Evolutionary conservation across 495 filamentous ascomycete species (phyloP).

Genomic region (Beverwykella pulmonaria): DNA sequence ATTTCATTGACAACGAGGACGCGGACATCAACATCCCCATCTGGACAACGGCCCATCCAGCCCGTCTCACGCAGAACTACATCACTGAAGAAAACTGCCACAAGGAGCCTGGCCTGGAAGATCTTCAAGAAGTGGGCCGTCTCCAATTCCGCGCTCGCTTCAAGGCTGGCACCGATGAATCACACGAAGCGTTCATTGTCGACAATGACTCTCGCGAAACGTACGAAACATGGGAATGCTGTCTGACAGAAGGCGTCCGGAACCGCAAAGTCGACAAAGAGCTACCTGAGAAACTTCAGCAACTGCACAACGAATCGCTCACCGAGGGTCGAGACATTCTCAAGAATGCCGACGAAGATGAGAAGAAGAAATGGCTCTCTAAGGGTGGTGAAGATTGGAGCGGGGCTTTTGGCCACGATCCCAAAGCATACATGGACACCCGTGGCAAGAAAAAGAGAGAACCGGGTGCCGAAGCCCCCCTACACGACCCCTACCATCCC

Average conservation of each 20-base stretch:
- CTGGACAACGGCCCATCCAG: constrained; percentile 73
- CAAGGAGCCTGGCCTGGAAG: constrained; percentile 64
- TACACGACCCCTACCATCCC: constrained; percentile 60
- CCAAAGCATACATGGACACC: constrained; percentile 57
- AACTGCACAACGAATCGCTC: constrained; percentile 78
- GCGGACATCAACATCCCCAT: constrained; percentile 80
- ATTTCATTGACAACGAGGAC: constrained; percentile 76
- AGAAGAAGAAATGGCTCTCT: constrained; percentile 75
- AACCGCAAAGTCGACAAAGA: constrained; percentile 65
- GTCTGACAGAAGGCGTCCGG: constrained; percentile 80
- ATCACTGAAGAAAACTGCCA: constrained; percentile 72
- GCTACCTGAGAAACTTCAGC: constrained; percentile 64
- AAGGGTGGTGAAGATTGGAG: constrained; percentile 85
- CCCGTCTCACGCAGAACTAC: constrained; percentile 85
- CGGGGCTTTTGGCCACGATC: constrained; percentile 77
- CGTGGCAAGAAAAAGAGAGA: constrained; percentile 57
- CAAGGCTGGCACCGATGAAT: constrained; percentile 86
- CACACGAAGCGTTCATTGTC: constrained; percentile 78
- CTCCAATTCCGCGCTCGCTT: constrained; percentile 77
- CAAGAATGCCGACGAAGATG: constrained; percentile 64
- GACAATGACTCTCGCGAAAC: constrained; percentile 91
- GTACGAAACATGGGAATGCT: constrained; percentile 92
- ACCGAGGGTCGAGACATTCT: constrained; percentile 78
- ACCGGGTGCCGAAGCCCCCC: constrained; percentile 58
- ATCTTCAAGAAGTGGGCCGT: constrained; percentile 77